phyloP scores from a whole-genome alignment of 2,329 filamentous ascomycete genomes.

The Bipolaris cookei region DNA sequence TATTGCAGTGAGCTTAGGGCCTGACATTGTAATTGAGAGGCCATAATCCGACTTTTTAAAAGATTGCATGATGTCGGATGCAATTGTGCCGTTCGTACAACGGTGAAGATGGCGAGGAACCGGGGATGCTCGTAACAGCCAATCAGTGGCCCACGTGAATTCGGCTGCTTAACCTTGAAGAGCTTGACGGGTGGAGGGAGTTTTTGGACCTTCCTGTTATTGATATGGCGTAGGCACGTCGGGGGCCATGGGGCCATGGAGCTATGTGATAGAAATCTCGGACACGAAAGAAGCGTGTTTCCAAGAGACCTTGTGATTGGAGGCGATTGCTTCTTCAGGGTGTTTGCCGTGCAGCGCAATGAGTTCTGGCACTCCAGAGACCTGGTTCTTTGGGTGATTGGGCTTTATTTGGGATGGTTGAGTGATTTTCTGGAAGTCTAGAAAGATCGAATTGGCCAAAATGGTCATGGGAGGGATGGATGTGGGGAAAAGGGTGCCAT shows the following conservation, averaged over 20 bases:
- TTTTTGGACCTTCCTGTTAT: constrained; percentile 18
- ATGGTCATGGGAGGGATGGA: background rate
- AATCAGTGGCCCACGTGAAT: constrained; percentile 38
- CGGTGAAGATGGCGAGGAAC: constrained; percentile 3
- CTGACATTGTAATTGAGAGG: background rate
- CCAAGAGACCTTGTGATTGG: constrained; percentile 7
- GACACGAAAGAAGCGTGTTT: constrained; percentile 11
- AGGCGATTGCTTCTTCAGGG: background rate
- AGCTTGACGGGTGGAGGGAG: background rate
- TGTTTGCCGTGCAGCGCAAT: background rate
- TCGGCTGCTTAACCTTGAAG: constrained; percentile 16
- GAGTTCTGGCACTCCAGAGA: background rate
- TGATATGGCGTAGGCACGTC: background rate
- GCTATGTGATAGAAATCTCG: background rate
- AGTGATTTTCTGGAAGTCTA: too few species aligned
- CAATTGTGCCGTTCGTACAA: constrained; percentile 3
- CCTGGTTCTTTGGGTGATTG: background rate
- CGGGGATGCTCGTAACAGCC: constrained; percentile 17
- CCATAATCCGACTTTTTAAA: constrained; percentile 12
- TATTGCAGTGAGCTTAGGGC: background rate
- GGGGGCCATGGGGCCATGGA: background rate
- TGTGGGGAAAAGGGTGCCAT: too few species aligned
- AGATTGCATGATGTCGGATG: constrained; percentile 7
- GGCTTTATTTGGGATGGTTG: background rate
- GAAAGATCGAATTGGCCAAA: background rate